phyloP scores from a whole-genome alignment of 2,329 filamentous ascomycete genomes.

The Mariannaea elegans region DNA sequence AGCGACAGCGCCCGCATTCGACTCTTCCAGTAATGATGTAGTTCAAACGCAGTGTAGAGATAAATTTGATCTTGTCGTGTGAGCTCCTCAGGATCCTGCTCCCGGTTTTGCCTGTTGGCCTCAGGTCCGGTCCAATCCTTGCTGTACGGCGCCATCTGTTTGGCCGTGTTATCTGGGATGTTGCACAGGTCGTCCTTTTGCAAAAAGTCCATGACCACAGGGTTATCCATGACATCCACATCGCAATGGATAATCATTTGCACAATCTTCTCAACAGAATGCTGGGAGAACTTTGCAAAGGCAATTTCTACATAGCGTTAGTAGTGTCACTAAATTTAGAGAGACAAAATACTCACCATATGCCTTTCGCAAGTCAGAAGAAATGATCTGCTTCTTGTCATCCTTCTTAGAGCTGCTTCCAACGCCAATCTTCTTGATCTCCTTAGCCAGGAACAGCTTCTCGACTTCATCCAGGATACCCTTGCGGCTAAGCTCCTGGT shows the following conservation, averaged over 20 bases:
- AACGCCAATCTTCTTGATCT: slow-evolving; percentile 86
- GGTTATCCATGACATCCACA: slow-evolving; percentile 84
- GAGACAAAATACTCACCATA: slow-evolving; percentile 67
- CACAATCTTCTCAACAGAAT: slow-evolving; percentile 83
- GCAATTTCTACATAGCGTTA: slow-evolving; percentile 74
- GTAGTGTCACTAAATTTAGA: slow-evolving; percentile 2
- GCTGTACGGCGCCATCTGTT: slow-evolving; percentile 93
- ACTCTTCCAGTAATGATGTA: slow-evolving; percentile 98
- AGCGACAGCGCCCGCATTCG: slow-evolving; percentile 90
- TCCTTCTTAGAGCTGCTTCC: slow-evolving; percentile 76
- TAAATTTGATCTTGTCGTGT: slow-evolving; percentile 97
- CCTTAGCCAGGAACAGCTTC: slow-evolving; percentile 96
- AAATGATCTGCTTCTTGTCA: slow-evolving; percentile 98
- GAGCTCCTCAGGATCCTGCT: slow-evolving; percentile 87
- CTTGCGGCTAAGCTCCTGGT: slow-evolving; percentile 89
- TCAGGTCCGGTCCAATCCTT: slow-evolving; percentile 95
- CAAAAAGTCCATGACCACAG: slow-evolving; percentile 95
- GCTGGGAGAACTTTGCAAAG: slow-evolving; percentile 90
- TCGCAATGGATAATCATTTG: slow-evolving; percentile 98
- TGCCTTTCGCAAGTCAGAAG: slow-evolving; percentile 85
- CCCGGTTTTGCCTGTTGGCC: slow-evolving; percentile 78
- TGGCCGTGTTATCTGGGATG: slow-evolving; percentile 88
- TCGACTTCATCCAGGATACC: slow-evolving; percentile 98
- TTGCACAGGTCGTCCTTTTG: slow-evolving; percentile 93
- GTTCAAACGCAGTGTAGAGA: slow-evolving; percentile 89